Evolutionary conservation across 1,139 yeast genomes (phyloP), one percentile per base, ranked within the genome.

Genomic region (Pichia sp.): DNA sequence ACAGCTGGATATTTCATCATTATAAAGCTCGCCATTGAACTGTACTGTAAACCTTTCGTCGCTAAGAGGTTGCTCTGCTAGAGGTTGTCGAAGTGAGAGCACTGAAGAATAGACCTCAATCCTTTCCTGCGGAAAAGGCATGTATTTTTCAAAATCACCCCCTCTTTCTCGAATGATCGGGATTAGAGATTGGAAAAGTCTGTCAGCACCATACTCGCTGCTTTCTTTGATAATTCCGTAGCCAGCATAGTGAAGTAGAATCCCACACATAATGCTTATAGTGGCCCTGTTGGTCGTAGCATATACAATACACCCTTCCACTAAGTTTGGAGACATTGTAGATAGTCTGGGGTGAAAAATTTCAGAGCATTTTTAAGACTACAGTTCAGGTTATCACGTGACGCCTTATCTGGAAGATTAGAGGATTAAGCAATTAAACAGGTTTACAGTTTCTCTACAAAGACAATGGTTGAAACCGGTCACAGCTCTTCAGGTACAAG

Each of bases 1-100:
- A 68, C 63, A 60, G 51, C 60, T 64, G 0, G 71, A 62, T 36
- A 86, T 79, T 41, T 79, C 84, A 0, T 68, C 64, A 61, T 85
- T 84, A 67, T 92, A 92, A 11, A 90, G 72, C 66, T 92, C 98
- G 0, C 98, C 99, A 67, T 93, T 93, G 71, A 86, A 93, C 64
- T 88, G 97, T n/a, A 84, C 61, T 1, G 75, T 64, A 46, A 60
- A 83, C 54, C 64, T 70, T 1, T 34, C 41, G 57, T 66, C 68
- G n/a, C 67, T 68, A 10, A 79, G 59, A 0, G 98, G 97, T 69
- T 93, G 98, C 29, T 71, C 62, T 0, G 87, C 81, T 61, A 88
- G 80, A 0, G 98, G 98, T 42, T 79, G 79, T 55, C 98, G 74
- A 45, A 93, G 72, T 0, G 96, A 85, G 26, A 93, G 72, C 0